Evolutionary conservation across 345 rosid species (phyloP).

Genomic region (Sisymbrium altissimum): DNA sequence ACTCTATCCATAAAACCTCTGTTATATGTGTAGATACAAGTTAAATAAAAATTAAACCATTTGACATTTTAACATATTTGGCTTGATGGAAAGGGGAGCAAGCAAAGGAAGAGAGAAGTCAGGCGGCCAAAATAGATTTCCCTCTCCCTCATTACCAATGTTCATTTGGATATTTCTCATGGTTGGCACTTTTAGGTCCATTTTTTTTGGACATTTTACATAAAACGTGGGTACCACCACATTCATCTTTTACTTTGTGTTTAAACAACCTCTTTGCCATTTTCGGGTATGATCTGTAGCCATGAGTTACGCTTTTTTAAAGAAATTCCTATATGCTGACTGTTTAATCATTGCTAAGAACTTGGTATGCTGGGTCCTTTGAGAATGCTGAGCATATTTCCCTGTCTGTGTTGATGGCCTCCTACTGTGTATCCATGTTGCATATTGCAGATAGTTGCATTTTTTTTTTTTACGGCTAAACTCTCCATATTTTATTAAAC

Average conservation of each 20-base stretch:
- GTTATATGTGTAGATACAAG: constrained; percentile 10
- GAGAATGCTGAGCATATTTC: no score
- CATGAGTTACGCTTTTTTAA: no score
- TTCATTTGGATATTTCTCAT: constrained; percentile 1
- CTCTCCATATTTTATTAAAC: no score
- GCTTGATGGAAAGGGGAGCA: constrained; percentile 7
- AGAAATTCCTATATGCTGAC: no score
- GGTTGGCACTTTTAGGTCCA: constrained; percentile 1
- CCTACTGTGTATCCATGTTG: no score
- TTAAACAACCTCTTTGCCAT: background rate
- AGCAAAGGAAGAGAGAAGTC: constrained; percentile 8
- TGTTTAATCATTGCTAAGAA: no score
- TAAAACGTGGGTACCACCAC: background rate
- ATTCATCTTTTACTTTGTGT: background rate
- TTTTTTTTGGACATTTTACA: background rate
- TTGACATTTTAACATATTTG: background rate
- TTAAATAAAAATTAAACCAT: background rate
- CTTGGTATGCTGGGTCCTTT: no score
- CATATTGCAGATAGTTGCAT: no score
- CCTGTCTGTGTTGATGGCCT: no score
- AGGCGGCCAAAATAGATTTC: background rate
- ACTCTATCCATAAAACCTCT: background rate
- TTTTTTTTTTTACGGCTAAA: no score
- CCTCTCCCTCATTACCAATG: constrained; percentile 2
- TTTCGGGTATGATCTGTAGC: constrained; percentile 1